Evolutionary conservation across 805 yeast genomes (phyloP).

Genomic region (Cyberlindnera mrakii): DNA sequence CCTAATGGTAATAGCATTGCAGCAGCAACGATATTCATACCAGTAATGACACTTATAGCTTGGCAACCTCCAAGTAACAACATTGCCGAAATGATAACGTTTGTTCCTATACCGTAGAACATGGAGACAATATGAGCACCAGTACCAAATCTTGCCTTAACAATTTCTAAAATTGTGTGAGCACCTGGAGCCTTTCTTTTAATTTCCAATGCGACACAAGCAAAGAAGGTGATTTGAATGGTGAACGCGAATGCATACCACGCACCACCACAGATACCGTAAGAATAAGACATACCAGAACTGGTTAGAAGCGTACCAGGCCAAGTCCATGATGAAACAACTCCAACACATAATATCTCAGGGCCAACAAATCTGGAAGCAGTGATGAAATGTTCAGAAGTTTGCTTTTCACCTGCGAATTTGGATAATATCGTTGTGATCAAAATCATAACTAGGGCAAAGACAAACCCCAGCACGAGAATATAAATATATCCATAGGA

Average conservation of each 20-base stretch:
- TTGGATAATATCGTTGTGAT: conserved; percentile 3
- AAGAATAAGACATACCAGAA: conserved; percentile 30
- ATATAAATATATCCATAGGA: too few species aligned
- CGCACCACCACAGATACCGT: conserved; percentile 34
- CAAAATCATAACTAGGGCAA: not conserved
- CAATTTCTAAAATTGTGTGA: conserved; percentile 33
- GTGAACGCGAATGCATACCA: conserved; percentile 31
- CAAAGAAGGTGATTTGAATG: conserved; percentile 30
- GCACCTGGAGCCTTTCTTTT: conserved; percentile 34
- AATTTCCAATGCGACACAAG: conserved; percentile 29
- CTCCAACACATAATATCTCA: conserved; percentile 32
- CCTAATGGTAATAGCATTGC: conserved; percentile 32
- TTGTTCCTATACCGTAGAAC: conserved; percentile 30
- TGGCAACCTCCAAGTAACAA: conserved; percentile 37
- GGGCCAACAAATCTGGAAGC: conserved; percentile 35
- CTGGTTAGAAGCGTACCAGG: conserved; percentile 32
- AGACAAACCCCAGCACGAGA: too few species aligned
- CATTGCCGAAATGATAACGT: conserved; percentile 29
- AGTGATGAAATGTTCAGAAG: conserved; percentile 35
- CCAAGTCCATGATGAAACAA: conserved; percentile 41
- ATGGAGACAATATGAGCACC: conserved; percentile 27
- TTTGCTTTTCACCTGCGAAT: conserved; percentile 34
- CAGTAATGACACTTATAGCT: conserved; percentile 32
- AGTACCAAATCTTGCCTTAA: conserved; percentile 30
- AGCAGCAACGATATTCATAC: conserved; percentile 39